These are phyloP conservation scores for Apophysomyces ossiformis DNA, from an alignment of 371 early-diverging fungal genomes.

Conservation along the genomic window DNA sequence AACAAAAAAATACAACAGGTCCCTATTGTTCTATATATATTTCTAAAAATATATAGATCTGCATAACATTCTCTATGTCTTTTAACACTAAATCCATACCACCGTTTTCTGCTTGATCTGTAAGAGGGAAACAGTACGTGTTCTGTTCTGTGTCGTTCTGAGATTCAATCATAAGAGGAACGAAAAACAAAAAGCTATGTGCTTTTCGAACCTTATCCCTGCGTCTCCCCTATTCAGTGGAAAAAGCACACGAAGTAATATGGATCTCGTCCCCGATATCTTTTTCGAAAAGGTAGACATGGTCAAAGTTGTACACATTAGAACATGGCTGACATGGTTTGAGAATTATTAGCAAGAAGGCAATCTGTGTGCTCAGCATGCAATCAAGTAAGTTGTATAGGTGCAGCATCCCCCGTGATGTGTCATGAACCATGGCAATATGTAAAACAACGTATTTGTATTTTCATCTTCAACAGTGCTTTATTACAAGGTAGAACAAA, in stretches of 20 bases:
- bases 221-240: background rate
- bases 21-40: too few relatives aligned
- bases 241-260: slow-evolving; percentile 6
- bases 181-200: background rate
- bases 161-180: background rate
- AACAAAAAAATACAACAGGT: too few relatives aligned
- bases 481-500: slow-evolving; percentile 59
- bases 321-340: too few relatives aligned
- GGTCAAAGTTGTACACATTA: background rate
- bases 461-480: slow-evolving; percentile 20
- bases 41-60: too few relatives aligned
- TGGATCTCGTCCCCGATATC: slow-evolving; percentile 66
- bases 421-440: too few relatives aligned
- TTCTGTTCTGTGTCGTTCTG: too few relatives aligned
- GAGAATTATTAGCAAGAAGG: slow-evolving; percentile 64
- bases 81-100: too few relatives aligned
- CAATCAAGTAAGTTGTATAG: slow-evolving; percentile 53
- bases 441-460: background rate
- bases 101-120: too few relatives aligned
- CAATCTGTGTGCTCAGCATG: slow-evolving; percentile 78
- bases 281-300: slow-evolving; percentile 62
- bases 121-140: too few relatives aligned
- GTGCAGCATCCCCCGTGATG: background rate
- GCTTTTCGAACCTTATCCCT: background rate
- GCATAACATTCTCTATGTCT: too few relatives aligned